These are phyloP conservation scores for Neofusicoccum parvum DNA, from an alignment of 2,329 filamentous ascomycete genomes.

Conservation along the genomic window DNA sequence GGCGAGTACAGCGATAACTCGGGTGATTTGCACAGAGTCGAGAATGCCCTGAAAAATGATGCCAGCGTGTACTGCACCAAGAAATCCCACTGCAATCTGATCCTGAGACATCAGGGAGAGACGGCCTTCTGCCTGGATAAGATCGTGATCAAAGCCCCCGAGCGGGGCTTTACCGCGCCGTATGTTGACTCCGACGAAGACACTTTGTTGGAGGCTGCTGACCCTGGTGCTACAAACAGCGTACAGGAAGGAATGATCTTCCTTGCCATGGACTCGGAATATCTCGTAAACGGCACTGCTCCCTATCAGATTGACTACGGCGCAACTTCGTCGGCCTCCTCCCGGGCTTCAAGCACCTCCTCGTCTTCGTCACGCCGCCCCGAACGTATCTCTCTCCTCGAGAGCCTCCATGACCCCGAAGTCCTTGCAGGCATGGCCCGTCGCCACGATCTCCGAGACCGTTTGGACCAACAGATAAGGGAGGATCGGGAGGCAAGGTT, in stretches of 20 bases:
- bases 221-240: constrained; percentile 48
- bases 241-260: constrained; percentile 93
- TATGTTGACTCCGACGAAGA: constrained; percentile 52
- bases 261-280: constrained; percentile 80
- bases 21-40: constrained; percentile 49
- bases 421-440: constrained; percentile 27
- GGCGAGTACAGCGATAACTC: constrained; percentile 63
- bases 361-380: constrained; percentile 32
- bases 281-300: constrained; percentile 71
- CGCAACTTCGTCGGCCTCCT: constrained; percentile 25
- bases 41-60: constrained; percentile 84
- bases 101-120: constrained; percentile 78
- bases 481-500: constrained; percentile 17
- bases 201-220: constrained; percentile 30
- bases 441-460: constrained; percentile 22
- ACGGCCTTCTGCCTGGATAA: constrained; percentile 83
- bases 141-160: constrained; percentile 83
- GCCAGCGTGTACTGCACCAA: constrained; percentile 87
- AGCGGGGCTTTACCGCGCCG: constrained; percentile 80
- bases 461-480: constrained; percentile 7
- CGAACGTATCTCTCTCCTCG: constrained; percentile 36
- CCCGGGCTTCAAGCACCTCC: constrained; percentile 30
- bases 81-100: constrained; percentile 81
- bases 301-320: constrained; percentile 71
- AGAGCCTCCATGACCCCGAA: constrained; percentile 38